A percentile compares a stretch with the other conserved stretches of the same genome.
These are phyloP conservation scores for Clonostachys sp. DNA, from an alignment of 2,329 filamentous ascomycete genomes.

Conservation along the genomic window DNA sequence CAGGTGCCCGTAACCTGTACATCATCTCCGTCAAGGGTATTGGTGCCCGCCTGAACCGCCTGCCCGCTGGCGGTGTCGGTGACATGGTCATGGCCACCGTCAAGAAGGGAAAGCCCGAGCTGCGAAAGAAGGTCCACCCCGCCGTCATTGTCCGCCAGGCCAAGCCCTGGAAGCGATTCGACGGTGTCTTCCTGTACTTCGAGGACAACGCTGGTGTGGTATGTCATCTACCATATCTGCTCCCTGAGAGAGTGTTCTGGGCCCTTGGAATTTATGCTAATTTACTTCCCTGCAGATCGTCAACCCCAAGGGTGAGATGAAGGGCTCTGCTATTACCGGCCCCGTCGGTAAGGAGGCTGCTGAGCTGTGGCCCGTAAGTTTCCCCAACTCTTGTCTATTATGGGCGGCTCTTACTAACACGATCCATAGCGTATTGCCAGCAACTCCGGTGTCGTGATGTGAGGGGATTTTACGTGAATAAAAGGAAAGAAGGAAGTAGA, in stretches of 20 bases:
- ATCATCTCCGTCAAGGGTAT: slow-evolving; percentile 99
- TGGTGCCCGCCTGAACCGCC: slow-evolving; percentile 93
- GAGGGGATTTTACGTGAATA: slow-evolving; percentile 41
- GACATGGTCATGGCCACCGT: slow-evolving; percentile 99
- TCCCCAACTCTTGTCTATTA: not conserved
- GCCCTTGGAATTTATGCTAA: not conserved
- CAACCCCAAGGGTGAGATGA: slow-evolving; percentile 99
- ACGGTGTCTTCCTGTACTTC: slow-evolving; percentile 99
- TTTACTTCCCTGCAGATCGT: slow-evolving; percentile 65
- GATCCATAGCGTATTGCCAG: slow-evolving; percentile 87
- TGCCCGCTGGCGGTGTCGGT: slow-evolving; percentile 95
- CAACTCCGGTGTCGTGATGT: slow-evolving; percentile 99
- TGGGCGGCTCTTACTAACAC: slow-evolving; percentile 14
- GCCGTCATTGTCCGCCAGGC: slow-evolving; percentile 97
- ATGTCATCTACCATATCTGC: slow-evolving; percentile 36
- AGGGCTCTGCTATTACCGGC: slow-evolving; percentile 98
- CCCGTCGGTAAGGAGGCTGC: slow-evolving; percentile 99
- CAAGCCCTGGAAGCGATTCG: slow-evolving; percentile 98
- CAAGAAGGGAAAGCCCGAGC: slow-evolving; percentile 99
- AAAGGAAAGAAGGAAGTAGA: slow-evolving; percentile 2
- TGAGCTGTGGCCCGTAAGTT: slow-evolving; percentile 94
- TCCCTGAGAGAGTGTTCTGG: not conserved
- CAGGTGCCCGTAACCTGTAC: slow-evolving; percentile 96
- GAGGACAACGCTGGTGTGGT: slow-evolving; percentile 99
- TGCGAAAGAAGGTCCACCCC: slow-evolving; percentile 99